These are phyloP conservation scores for Diaporthe sp. DNA, from an alignment of 2,329 filamentous ascomycete genomes.

Conservation along the genomic window DNA sequence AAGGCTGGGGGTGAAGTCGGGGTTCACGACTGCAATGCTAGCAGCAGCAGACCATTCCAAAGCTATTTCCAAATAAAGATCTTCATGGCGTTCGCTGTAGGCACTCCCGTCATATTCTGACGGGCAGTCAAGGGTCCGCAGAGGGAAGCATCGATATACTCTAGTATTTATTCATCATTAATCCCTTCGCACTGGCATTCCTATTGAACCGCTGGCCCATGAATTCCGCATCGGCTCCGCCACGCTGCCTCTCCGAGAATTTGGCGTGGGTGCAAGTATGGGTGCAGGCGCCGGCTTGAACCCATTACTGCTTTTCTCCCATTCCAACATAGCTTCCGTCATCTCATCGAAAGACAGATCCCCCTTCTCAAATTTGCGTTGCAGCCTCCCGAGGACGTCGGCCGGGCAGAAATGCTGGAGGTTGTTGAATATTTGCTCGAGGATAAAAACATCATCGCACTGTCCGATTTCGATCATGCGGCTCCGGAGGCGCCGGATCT, in stretches of 20 bases:
- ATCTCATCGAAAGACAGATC: conserved; percentile 3
- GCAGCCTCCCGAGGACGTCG: neutral
- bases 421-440: neutral
- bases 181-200: neutral
- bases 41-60: too few species aligned
- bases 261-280: neutral
- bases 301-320: neutral
- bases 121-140: too few species aligned
- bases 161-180: neutral
- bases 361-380: conserved; percentile 1
- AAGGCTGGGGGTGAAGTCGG: too few species aligned
- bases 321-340: neutral
- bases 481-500: neutral
- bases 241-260: neutral
- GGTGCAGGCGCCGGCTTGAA: neutral
- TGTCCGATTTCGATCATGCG: conserved; percentile 13
- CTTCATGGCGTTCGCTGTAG: too few species aligned
- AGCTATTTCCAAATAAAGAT: too few species aligned
- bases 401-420: neutral
- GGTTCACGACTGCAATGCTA: too few species aligned
- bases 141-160: neutral
- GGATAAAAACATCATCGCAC: conserved; percentile 11
- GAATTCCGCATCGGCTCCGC: conserved; percentile 11
- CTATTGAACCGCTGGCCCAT: neutral
- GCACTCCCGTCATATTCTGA: too few species aligned